A percentile compares a stretch with the other conserved stretches of the same genome.
phyloP scores from a whole-genome alignment of 2,329 filamentous ascomycete genomes.

The Blastomyces emzantsi region DNA sequence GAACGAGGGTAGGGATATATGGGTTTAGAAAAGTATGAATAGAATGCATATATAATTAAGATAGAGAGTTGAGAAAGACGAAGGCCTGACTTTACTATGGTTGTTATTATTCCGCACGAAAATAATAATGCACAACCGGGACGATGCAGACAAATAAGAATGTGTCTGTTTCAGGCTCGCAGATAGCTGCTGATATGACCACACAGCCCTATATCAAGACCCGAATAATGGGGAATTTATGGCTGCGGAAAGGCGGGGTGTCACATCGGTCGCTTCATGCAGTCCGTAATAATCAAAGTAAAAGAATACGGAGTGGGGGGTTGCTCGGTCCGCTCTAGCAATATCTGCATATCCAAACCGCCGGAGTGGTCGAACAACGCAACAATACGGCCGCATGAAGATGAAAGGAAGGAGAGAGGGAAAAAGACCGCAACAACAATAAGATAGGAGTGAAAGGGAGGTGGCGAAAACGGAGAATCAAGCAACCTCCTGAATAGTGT shows the following conservation, averaged over 20 bases:
- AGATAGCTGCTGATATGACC: background rate
- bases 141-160: background rate
- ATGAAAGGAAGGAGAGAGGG: background rate
- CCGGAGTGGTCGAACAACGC: background rate
- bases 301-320: background rate
- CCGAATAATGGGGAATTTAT: background rate
- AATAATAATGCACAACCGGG: background rate
- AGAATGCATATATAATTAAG: background rate
- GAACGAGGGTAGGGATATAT: background rate
- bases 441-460: background rate
- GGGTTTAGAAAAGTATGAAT: background rate
- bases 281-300: background rate
- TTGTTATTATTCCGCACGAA: background rate
- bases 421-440: background rate
- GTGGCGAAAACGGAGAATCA: background rate
- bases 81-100: background rate
- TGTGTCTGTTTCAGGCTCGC: background rate
- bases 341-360: background rate
- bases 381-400: background rate
- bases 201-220: constrained; percentile 2
- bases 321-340: background rate
- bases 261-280: background rate
- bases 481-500: background rate
- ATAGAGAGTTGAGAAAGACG: background rate
- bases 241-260: background rate